Conservation (phyloP, 1,284 basidiomycete species). For the Hemileia vastatrix region DNA sequence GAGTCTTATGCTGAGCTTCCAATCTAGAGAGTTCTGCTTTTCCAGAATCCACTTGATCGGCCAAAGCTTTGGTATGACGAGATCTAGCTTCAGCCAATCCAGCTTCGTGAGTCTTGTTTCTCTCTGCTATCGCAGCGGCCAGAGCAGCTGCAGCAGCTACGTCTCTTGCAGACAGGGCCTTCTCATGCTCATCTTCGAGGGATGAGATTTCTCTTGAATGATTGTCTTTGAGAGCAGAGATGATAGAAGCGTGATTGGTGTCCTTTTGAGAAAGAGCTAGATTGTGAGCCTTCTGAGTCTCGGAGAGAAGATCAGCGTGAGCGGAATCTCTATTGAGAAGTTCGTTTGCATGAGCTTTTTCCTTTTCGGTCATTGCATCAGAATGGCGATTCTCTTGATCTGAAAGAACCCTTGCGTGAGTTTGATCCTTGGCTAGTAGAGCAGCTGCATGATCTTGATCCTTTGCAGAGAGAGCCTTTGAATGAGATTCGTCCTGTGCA, state of each 20-base stretch:
- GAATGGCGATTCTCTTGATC: conserved; percentile 1
- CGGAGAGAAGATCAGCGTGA: background rate
- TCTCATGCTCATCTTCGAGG: conserved; percentile 26
- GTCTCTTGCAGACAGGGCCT: conserved; percentile 17
- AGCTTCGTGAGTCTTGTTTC: conserved; percentile 30
- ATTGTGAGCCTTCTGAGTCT: background rate
- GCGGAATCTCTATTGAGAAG: conserved; percentile 2
- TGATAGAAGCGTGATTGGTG: conserved; percentile 23
- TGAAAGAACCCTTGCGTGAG: conserved; percentile 2
- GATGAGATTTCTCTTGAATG: conserved; percentile 26
- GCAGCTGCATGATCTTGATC: conserved; percentile 23
- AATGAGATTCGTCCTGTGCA: conserved; percentile 24
- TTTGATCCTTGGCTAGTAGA: conserved; percentile 16
- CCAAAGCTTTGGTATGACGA: conserved; percentile 33
- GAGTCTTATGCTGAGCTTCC: conserved; percentile 13
- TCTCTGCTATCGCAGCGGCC: conserved; percentile 26
- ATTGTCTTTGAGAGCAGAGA: conserved; percentile 25
- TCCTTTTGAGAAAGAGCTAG: background rate
- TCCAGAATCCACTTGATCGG: conserved; percentile 29
- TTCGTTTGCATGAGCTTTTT: background rate
- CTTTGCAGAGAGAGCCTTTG: conserved; percentile 14
- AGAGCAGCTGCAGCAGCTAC: conserved; percentile 23
- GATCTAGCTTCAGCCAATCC: conserved; percentile 33
- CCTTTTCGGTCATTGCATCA: background rate
- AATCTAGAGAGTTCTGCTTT: conserved; percentile 24